These are phyloP conservation scores for Populus hybrid DNA, from an alignment of 441 rosid genomes.

Conservation along the genomic window DNA sequence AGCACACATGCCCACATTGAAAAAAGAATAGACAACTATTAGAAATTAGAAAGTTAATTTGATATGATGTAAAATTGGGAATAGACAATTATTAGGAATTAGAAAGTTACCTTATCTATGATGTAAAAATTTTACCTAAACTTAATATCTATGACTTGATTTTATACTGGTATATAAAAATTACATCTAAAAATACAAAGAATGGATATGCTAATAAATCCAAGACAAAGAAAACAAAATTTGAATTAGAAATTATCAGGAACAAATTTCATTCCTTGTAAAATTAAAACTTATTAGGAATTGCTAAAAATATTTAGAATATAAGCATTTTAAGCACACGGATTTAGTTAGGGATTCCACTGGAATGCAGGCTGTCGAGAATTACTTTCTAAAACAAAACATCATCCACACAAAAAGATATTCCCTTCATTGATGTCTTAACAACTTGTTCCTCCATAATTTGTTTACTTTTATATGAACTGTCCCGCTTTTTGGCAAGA, in stretches of 20 bases:
- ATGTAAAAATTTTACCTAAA: background rate
- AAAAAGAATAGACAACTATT: too few species aligned
- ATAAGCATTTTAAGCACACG: background rate
- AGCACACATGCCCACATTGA: too few species aligned
- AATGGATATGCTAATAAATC: too few species aligned
- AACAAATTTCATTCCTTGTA: background rate
- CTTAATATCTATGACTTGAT: too few species aligned
- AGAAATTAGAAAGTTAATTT: too few species aligned
- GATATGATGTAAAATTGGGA: too few species aligned
- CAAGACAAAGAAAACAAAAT: too few species aligned
- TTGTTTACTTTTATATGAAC: background rate
- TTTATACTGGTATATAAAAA: too few species aligned
- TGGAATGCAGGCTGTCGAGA: background rate
- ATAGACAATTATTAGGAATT: too few species aligned
- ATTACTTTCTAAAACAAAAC: background rate
- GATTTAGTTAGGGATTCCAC: background rate
- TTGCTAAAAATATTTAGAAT: background rate
- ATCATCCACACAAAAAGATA: background rate
- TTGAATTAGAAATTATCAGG: background rate
- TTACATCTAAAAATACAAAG: too few species aligned
- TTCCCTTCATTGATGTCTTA: background rate
- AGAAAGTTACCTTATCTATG: background rate
- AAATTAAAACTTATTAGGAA: background rate
- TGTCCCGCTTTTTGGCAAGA: background rate
- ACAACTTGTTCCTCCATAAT: background rate